Percentiles rank a stretch among this genome's conserved stretches.
phyloP scores from a whole-genome alignment of 108 stramenopile genomes.

The Cyclotella cryptica region DNA sequence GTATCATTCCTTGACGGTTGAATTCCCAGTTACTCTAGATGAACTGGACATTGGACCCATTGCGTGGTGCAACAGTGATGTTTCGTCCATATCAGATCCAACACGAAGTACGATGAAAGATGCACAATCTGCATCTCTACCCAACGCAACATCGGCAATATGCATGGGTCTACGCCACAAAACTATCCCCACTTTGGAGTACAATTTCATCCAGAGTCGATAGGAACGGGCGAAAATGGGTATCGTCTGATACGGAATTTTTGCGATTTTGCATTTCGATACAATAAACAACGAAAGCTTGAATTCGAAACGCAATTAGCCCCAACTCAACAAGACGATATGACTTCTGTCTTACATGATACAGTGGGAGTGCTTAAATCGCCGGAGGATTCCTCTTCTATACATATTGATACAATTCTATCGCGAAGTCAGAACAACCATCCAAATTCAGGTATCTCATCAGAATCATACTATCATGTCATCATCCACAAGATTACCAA shows the following conservation, averaged over 20 bases:
- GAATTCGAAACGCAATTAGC: neutral
- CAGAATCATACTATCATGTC: constrained; percentile 24
- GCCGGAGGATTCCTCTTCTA: neutral
- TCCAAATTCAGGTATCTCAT: neutral
- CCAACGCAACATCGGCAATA: constrained; percentile 28
- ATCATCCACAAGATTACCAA: constrained; percentile 46
- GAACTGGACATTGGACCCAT: constrained; percentile 46
- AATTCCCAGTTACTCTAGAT: constrained; percentile 30
- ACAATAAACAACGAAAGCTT: constrained; percentile 3
- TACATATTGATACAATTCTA: neutral
- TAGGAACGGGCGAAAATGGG: constrained; percentile 80
- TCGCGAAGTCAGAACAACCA: neutral
- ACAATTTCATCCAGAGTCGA: constrained; percentile 96
- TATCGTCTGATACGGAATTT: constrained; percentile 67
- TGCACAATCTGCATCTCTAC: neutral
- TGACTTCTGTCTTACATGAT: neutral
- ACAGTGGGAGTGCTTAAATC: neutral
- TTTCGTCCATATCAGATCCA: constrained; percentile 18
- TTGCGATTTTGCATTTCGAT: constrained; percentile 50
- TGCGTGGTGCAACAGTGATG: constrained; percentile 51
- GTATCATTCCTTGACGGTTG: constrained; percentile 93
- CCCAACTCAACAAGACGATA: neutral
- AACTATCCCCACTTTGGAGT: constrained; percentile 90
- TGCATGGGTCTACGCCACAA: constrained; percentile 86
- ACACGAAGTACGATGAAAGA: neutral